Percentiles rank a stretch among this genome's conserved stretches.
phyloP scores from a whole-genome alignment of 2,329 filamentous ascomycete genomes.

The Phyllosticta capitalensis region DNA sequence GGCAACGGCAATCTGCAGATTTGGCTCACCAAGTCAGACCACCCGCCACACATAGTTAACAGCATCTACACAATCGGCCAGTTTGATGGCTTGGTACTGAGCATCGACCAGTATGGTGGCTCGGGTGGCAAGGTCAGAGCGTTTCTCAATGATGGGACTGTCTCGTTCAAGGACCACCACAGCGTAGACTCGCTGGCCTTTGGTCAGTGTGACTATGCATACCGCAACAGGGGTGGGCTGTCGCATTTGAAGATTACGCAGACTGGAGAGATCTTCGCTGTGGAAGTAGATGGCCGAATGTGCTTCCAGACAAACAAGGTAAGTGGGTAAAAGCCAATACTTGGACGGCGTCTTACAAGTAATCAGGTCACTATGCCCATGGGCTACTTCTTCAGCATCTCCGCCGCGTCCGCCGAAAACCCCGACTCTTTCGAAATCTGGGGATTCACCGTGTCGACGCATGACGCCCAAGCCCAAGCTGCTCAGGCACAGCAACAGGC shows the following conservation, averaged over 20 bases:
- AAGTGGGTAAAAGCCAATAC: constrained; percentile 10
- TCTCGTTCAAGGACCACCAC: constrained; percentile 66
- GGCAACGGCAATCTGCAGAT: constrained; percentile 85
- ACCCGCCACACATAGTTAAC: constrained; percentile 53
- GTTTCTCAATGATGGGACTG: constrained; percentile 85
- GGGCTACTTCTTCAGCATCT: constrained; percentile 79
- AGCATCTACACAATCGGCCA: constrained; percentile 76
- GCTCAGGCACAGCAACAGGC: constrained; percentile 15
- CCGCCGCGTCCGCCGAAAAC: constrained; percentile 78
- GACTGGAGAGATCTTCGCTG: constrained; percentile 55
- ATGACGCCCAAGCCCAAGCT: constrained; percentile 19
- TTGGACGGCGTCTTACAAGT: constrained; percentile 1
- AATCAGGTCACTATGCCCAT: constrained; percentile 60
- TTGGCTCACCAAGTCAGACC: constrained; percentile 72
- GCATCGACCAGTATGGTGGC: constrained; percentile 76
- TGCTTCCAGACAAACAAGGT: constrained; percentile 75
- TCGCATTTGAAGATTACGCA: constrained; percentile 70
- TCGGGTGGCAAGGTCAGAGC: constrained; percentile 72
- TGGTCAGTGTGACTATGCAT: constrained; percentile 81
- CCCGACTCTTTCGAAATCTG: constrained; percentile 93
- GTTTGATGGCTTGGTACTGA: constrained; percentile 85
- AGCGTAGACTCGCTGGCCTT: constrained; percentile 81
- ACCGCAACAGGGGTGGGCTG: constrained; percentile 82
- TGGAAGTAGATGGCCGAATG: constrained; percentile 66
- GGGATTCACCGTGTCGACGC: constrained; percentile 65